phyloP scores from a whole-genome alignment of 306 rosid species.

The Urtica urens region DNA sequence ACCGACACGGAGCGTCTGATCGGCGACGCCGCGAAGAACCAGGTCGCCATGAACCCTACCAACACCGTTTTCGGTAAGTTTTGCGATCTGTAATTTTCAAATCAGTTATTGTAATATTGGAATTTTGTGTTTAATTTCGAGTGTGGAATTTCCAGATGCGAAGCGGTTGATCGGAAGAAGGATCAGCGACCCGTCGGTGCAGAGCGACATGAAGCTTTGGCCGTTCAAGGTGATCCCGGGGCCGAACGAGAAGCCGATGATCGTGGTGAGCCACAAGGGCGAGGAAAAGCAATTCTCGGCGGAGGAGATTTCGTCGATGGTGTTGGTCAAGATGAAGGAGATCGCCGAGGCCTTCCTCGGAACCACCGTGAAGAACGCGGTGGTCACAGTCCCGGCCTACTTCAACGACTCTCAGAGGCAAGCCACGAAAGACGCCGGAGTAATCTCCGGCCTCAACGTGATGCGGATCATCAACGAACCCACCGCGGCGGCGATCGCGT shows the following conservation, averaged over 20 bases:
- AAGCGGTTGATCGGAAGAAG: conserved; percentile 36
- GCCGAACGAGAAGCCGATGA: conserved; percentile 24
- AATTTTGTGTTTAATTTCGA: not conserved
- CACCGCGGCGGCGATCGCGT: conserved; percentile 29
- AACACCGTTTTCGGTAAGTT: conserved; percentile 38
- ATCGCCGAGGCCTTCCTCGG: conserved; percentile 31
- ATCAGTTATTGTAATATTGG: not conserved
- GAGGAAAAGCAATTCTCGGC: conserved; percentile 25
- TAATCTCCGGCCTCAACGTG: conserved; percentile 24
- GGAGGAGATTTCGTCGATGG: conserved; percentile 31
- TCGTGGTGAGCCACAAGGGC: conserved; percentile 26
- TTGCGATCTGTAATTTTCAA: not conserved
- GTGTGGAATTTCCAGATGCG: conserved; percentile 12
- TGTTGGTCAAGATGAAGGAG: conserved; percentile 25
- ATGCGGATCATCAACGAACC: conserved; percentile 33
- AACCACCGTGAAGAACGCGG: conserved; percentile 16
- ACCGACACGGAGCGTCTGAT: conserved; percentile 25
- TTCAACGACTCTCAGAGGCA: conserved; percentile 26
- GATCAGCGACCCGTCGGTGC: conserved; percentile 22
- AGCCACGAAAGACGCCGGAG: conserved; percentile 34
- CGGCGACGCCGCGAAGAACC: conserved; percentile 29
- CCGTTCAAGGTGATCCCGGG: conserved; percentile 31
- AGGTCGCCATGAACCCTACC: conserved; percentile 31
- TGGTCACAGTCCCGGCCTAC: conserved; percentile 32
- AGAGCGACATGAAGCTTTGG: conserved; percentile 26